Evolutionary conservation across 2,329 filamentous ascomycete genomes (phyloP), one percentile per base, ranked within the genome.

Genomic region (Hymenoscyphus albidus): DNA sequence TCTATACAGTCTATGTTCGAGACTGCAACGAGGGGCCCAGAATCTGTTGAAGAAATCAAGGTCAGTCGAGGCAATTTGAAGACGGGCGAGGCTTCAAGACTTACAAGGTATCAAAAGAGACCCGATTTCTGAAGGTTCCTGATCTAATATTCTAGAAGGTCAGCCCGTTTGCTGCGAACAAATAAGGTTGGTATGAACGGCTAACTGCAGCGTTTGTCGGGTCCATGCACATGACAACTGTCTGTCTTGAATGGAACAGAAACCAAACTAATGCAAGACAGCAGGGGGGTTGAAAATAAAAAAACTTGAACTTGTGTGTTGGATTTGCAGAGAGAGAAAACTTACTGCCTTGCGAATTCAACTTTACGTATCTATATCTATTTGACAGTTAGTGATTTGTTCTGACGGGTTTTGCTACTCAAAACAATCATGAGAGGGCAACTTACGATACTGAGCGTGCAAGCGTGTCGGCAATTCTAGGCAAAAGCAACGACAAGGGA

Each of bases 161-260:
- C 59, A 32, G 62, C 48, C 65, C 68, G 70, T 73, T 73, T 72
- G 70, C 62, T 66, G 54, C 61, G 60, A 64, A 61, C 67, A 67
- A 69, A 70, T 69, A 64, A 67, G 64, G 65, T 64, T 62, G 31
- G 40, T 58, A 62, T 58, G 48, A 31, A 60, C 67, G 70, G 68
- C 10, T 62, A 51, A 22, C 61, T 70, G 69, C 70, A 71, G 67
- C 62, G 64, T 69, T 67, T 68, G 69, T 54, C 55, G 48, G 65
- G 31, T 54, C 51, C 59, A 18, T 65, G 63, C 67, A 71, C 66
- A 61, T 68, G 68, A 70, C 57, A 22, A 42, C 27, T 57, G 55
- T 57, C 16, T 51, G 13, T 51, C 22, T 54, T 55, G 51, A 64
- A 60, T 16, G 31, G 57, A 10, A 42, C 44, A 51, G 9, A 48